Base-by-base conservation (phyloP, 2,329 filamentous ascomycete species). In the Lizonia empirigonia region DNA sequence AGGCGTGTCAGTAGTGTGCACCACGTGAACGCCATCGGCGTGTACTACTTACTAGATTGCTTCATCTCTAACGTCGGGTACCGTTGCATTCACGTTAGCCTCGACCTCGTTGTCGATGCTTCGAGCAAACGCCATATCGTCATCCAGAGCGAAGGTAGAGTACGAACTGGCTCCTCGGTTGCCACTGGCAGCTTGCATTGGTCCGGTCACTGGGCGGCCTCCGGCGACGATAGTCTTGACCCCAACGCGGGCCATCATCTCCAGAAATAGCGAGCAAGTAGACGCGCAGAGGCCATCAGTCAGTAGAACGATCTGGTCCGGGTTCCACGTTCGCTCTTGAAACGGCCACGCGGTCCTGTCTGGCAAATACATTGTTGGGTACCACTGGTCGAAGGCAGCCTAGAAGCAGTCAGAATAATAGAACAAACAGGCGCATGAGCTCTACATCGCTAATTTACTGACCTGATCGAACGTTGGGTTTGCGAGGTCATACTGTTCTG, bases 101-200 rank as follows among this genome's bases (percentile, higher is more conserved):
- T 32, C 22, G 26, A 40, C 27, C 5, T 30, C 42, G 7, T 54
- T 26, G n/a, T 48, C 48, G n/a, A 55, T 23, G 2, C 22, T 23
- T 15, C 38, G 27, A 1, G 45, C 59, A 12, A 46, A 19, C 30
- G 12, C 10, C 9, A 72, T 58, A 29, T 67, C 59, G 70, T 69
- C n/a, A 67, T 74, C 19, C 60, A 70, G 39, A 62, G 67, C 37
- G 72, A 73, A 48, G 63, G 58, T 58, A 27, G 55, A 55, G 50
- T 62, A 64, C 2, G 76, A 65, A 50, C 75, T 67, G 0, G 72
- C 68, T 15, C 85, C 85, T 53, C 85, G 82, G 26, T 80, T 79
- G 13, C 85, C 86, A 12, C 83, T 80, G 13, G 84, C 77, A 2
- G 77, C 80, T 71, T 87, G 84, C 76, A 87, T 86, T 0, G 79